Conservation (phyloP, 169 alveolate species). For the Plasmodium adleri region DNA sequence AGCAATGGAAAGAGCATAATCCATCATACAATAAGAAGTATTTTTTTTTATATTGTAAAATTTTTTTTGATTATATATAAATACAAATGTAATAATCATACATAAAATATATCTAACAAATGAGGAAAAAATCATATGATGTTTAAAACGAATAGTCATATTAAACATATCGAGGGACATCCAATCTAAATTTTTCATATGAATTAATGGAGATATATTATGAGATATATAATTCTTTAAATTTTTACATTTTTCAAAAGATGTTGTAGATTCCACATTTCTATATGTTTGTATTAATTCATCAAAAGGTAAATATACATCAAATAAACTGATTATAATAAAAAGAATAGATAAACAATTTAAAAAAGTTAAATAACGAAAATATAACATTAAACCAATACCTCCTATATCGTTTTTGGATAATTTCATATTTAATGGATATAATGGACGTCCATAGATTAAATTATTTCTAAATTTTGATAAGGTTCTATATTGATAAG, state of each 20-base stretch:
- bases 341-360: slow-evolving; percentile 18
- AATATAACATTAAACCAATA: slow-evolving; percentile 81
- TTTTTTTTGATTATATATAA: slow-evolving; percentile 23
- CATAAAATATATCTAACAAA: slow-evolving; percentile 33
- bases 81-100: slow-evolving; percentile 27
- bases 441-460: slow-evolving; percentile 26
- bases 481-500: slow-evolving; percentile 67
- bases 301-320: slow-evolving; percentile 23
- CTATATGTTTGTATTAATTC: slow-evolving; percentile 35
- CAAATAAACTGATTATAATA: slow-evolving; percentile 12
- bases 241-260: slow-evolving; percentile 40
- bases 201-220: slow-evolving; percentile 25
- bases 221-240: slow-evolving; percentile 35
- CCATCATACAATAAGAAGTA: not conserved
- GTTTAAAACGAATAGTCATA: slow-evolving; percentile 5
- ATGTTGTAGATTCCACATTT: slow-evolving; percentile 28
- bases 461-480: slow-evolving; percentile 32
- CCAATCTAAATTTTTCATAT: slow-evolving; percentile 38
- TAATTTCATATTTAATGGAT: slow-evolving; percentile 40
- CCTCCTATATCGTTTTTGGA: slow-evolving; percentile 78
- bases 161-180: slow-evolving; percentile 35
- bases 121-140: slow-evolving; percentile 1
- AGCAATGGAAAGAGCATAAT: slow-evolving; percentile 15
- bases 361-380: slow-evolving; percentile 35
- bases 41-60: slow-evolving; percentile 3